Base-by-base conservation (phyloP, 768 basidiomycete genomes). In the Boletus rubescentipes region DNA sequence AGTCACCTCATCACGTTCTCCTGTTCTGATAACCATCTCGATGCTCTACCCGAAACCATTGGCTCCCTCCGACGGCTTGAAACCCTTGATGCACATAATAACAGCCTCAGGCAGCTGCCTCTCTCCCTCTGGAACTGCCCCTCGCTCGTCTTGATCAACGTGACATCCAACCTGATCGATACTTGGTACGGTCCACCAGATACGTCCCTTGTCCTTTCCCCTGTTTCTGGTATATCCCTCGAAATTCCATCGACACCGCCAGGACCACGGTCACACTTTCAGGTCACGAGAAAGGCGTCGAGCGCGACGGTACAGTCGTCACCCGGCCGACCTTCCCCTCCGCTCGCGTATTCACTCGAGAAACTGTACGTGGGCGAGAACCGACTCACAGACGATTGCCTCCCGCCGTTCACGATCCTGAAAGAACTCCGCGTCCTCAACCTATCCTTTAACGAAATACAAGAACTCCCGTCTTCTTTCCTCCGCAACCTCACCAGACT, bases 361-460 rank as follows among this genome's bases (percentile, higher is more conserved):
- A 77, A 81, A 57, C 80, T 98, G 4, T 94, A 89, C 65, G 79
- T 98, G 2, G 93, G 91, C 53, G 94, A 99, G 76, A 99, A 98
- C 70, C 78, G 77, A 30, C 76, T 98, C 18, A 84, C 83, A 10
- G 90, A 95, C 63, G 91, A 95, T 39, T 79, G 81, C 10, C 79
- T 97, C 29, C 83, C 83, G 18, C 81, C 85, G 0, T 72, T 98
- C 29, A 87, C 85, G 63, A 75, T 90, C 37, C 77, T 98, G 62
- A 82, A 83, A 54, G 85, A 89, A 59, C 80, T 99, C 11, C 78
- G 76, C 2, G 84, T 92, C 2, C 81, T 99, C 53, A 98, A 98
- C 61, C 76, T 98, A 18, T 92, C 91, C 26, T 98, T 97, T 76
- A 99, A 99, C 70, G 85, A 93, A 50, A 88, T 99, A 40, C 87